Evolutionary conservation across 495 filamentous ascomycete species (phyloP), one percentile per base, ranked within the genome.

Genomic region (Umbilicaria muhlenbergii): DNA sequence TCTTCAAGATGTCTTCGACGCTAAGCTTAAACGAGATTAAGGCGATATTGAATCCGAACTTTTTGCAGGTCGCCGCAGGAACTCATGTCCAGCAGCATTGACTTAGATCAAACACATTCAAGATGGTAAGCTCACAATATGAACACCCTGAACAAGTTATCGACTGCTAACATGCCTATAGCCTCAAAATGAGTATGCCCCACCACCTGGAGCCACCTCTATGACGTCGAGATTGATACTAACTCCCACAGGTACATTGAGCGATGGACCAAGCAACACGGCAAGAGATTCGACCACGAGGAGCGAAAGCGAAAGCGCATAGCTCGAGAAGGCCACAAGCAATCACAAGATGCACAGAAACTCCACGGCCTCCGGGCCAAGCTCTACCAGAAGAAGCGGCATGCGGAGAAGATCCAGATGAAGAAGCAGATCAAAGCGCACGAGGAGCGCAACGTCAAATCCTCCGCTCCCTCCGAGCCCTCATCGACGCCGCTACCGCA

Each of bases 321-420:
- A 42, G 91, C 91, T 42, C 80, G 92, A 62, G 84, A 94, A 64
- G 74, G 73, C 41, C 87, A 96, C 69, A 78, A 84, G 65, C 70
- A 72, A 42, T 88, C 83, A 38, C 67, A 87, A 52, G 75, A 94
- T 64, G 84, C 91, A 13, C 88, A 95, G 67, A 93, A 87, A 60
- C 73, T 95, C 52, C 78, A 78, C 47, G 91, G 92, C 49, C 74
- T 95, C 52, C 71, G 86, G 48, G 91, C 91, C 54, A 99, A 99
- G 70, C 71, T 94, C 56, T 83, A 93, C 70, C 81, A 86, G 61
- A 83, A 94, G 71, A 83, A 91, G 74, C 75, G 91, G 34, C 85
- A 87, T 65, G 75, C 81, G 55, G 84, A 96, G 67, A 99, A 99
- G 80, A 96, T 99, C 61, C 88, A 95, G 77, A 89, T 98, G 83